Conservation (phyloP, 2,329 filamentous ascomycete genomes). For the Gyromitra esculenta region DNA sequence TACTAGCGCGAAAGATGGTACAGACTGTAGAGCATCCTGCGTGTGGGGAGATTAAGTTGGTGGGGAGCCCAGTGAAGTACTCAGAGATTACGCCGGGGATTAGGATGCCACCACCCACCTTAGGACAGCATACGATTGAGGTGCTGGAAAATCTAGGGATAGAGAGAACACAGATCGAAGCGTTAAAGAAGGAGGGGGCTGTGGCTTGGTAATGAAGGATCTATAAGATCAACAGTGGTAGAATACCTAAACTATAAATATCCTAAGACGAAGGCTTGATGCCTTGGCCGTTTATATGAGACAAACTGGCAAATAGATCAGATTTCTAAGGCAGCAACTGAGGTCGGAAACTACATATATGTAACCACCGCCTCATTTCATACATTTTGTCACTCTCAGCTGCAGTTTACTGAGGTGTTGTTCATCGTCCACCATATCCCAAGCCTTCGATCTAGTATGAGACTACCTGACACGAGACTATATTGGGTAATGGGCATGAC, state of each 20-base stretch:
- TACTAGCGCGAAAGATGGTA: conserved; percentile 84
- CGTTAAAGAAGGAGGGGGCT: conserved; percentile 73
- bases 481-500: too few species aligned
- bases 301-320: neutral
- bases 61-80: conserved; percentile 95
- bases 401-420: too few species aligned
- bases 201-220: conserved; percentile 64
- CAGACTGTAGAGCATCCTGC: conserved; percentile 82
- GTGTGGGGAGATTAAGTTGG: conserved; percentile 86
- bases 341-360: neutral
- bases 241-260: neutral
- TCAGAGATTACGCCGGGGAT: conserved; percentile 82
- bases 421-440: neutral
- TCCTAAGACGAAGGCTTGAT: neutral
- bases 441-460: too few species aligned
- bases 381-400: too few species aligned
- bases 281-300: neutral
- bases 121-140: conserved; percentile 88
- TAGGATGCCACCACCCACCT: conserved; percentile 78
- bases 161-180: conserved; percentile 65
- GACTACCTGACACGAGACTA: too few species aligned
- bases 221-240: neutral
- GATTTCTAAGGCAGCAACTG: neutral
- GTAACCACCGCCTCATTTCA: too few species aligned
- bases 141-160: conserved; percentile 69